phyloP scores from a whole-genome alignment of 495 filamentous ascomycete genomes.

The Tuber microsphaerosporum region DNA sequence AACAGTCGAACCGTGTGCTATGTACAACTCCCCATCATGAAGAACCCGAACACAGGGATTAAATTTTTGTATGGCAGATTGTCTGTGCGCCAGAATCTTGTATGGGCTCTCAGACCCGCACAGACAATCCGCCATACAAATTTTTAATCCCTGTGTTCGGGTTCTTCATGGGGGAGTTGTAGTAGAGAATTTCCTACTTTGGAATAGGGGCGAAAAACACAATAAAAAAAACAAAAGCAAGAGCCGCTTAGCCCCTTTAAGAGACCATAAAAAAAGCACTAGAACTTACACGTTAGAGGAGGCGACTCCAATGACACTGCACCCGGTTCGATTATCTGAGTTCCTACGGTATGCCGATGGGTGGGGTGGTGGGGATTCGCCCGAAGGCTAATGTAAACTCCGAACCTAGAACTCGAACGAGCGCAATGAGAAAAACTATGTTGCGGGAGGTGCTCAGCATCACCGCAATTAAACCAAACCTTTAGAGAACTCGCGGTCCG shows the following conservation, averaged over 20 bases:
- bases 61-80: too few relatives aligned
- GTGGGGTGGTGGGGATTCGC: not conserved
- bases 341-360: not conserved
- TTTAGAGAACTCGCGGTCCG: not conserved
- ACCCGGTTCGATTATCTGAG: not conserved
- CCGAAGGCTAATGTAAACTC: not conserved
- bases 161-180: too few relatives aligned
- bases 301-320: not conserved
- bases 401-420: not conserved
- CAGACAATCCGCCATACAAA: too few relatives aligned
- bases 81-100: too few relatives aligned
- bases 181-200: not conserved
- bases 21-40: too few relatives aligned
- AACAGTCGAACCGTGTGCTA: not conserved
- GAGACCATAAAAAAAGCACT: not conserved
- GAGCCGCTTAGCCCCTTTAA: not conserved
- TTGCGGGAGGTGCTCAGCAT: not conserved
- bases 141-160: too few relatives aligned
- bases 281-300: not conserved
- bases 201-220: not conserved
- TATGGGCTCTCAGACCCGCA: too few relatives aligned
- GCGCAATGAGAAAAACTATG: not conserved
- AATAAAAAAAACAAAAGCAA: not conserved
- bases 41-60: too few relatives aligned
- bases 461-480: not conserved